phyloP scores from a whole-genome alignment of 2,329 filamentous ascomycete genomes.

The Arthrocladium fulminans region DNA sequence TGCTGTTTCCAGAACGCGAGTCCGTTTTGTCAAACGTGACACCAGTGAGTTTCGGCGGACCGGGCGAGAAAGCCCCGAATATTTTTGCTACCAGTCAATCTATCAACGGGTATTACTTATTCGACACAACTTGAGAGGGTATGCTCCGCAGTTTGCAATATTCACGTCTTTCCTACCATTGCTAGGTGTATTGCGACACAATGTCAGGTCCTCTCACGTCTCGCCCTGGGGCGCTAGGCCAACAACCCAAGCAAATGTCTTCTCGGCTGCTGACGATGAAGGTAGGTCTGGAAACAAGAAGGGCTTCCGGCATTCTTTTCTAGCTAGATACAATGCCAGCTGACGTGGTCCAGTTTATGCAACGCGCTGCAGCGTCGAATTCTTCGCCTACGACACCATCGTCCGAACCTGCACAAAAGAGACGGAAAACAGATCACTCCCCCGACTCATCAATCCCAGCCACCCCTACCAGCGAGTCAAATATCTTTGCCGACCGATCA shows the following conservation, averaged over 20 bases:
- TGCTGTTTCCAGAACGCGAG: too few relatives aligned
- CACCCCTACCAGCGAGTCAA: constrained; percentile 1
- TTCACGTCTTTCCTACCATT: too few relatives aligned
- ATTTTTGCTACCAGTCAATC: too few relatives aligned
- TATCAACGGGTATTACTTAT: too few relatives aligned
- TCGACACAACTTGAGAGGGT: too few relatives aligned
- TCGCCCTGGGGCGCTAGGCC: constrained; percentile 5
- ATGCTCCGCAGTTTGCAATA: too few relatives aligned
- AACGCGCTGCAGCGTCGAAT: constrained; percentile 16
- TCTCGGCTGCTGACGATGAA: constrained; percentile 23
- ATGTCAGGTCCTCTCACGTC: constrained; percentile 17
- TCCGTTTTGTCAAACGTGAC: too few relatives aligned
- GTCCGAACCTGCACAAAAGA: constrained; percentile 15
- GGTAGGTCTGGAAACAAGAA: constrained; percentile 48
- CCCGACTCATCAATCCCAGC: constrained; percentile 1
- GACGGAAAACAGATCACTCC: constrained; percentile 15
- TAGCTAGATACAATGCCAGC: neutral
- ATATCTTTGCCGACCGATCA: constrained; percentile 2
- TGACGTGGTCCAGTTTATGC: constrained; percentile 20
- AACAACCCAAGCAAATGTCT: constrained; percentile 20
- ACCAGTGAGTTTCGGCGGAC: neutral
- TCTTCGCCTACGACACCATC: constrained; percentile 14
- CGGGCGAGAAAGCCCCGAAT: neutral
- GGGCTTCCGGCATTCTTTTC: constrained; percentile 59
- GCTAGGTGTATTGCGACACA: neutral